Conservation (phyloP, 176 grass and related monocot species). For the Oryza meyeriana region DNA sequence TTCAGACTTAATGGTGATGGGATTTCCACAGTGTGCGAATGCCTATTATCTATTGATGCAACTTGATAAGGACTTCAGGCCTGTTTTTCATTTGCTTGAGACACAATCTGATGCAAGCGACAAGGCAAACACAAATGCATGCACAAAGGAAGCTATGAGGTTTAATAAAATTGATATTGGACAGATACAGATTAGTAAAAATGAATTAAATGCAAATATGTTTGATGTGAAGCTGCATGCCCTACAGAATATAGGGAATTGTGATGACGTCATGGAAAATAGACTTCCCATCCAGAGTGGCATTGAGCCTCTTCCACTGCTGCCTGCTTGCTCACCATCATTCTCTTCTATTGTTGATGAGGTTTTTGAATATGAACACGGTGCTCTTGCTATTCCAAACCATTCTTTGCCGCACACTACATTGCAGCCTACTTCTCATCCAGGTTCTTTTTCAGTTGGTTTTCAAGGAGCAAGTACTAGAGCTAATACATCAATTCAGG, state of each 20-base stretch:
- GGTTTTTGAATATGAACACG: conserved; percentile 69
- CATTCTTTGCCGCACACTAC: conserved; percentile 36
- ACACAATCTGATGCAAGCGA: conserved; percentile 44
- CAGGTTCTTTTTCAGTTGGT: conserved; percentile 44
- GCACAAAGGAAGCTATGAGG: conserved; percentile 52
- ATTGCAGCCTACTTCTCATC: conserved; percentile 38
- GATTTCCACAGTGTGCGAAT: conserved; percentile 89
- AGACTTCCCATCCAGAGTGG: conserved; percentile 39
- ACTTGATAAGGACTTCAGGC: conserved; percentile 87
- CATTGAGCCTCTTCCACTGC: conserved; percentile 46
- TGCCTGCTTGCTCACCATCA: conserved; percentile 64
- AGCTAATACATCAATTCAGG: conserved; percentile 40
- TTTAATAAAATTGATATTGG: conserved; percentile 73
- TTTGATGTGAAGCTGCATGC: conserved; percentile 62
- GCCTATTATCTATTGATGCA: conserved; percentile 94
- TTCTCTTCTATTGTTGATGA: conserved; percentile 97
- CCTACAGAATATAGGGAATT: conserved; percentile 46
- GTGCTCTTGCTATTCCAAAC: conserved; percentile 29
- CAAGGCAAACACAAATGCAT: conserved; percentile 55
- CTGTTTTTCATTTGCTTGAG: conserved; percentile 85
- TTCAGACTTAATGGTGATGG: conserved; percentile 73
- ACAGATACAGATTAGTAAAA: conserved; percentile 64
- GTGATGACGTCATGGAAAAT: conserved; percentile 52
- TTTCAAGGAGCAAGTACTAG: conserved; percentile 45
- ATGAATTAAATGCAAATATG: conserved; percentile 52